phyloP scores from a whole-genome alignment of 768 basidiomycete species.

The Cyathus striatus region DNA sequence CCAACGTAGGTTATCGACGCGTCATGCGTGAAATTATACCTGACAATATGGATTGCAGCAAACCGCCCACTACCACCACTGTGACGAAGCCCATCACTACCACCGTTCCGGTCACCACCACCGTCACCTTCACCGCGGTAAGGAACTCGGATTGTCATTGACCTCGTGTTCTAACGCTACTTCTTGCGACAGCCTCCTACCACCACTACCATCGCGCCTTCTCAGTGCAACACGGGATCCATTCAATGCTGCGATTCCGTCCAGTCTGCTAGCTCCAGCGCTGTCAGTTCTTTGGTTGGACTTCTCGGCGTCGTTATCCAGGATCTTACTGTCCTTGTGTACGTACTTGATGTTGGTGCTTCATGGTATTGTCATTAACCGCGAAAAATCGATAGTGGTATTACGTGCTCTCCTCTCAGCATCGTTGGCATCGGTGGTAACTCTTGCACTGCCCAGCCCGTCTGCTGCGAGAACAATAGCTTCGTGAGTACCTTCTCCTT shows the following conservation, averaged over 20 bases:
- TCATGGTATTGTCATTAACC: background rate
- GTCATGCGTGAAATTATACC: background rate
- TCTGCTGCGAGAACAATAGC: conserved; percentile 31
- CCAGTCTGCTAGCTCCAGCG: conserved; percentile 10
- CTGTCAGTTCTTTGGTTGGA: conserved; percentile 15
- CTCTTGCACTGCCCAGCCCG: conserved; percentile 24
- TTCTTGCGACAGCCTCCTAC: conserved; percentile 8
- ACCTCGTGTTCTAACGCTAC: background rate
- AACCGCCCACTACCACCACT: too few species aligned
- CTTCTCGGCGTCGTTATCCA: conserved; percentile 24
- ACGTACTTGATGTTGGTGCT: conserved; percentile 9
- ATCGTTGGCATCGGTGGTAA: conserved; percentile 18
- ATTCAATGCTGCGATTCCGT: conserved; percentile 14
- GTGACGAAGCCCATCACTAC: too few species aligned
- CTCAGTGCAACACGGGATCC: conserved; percentile 24
- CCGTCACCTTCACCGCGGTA: conserved; percentile 12
- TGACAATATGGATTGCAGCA: background rate
- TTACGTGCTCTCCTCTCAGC: conserved; percentile 24
- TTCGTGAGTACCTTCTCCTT: conserved; percentile 21
- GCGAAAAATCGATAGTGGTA: conserved; percentile 17
- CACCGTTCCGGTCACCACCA: conserved; percentile 9
- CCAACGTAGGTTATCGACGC: background rate
- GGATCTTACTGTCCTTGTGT: conserved; percentile 19
- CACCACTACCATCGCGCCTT: conserved; percentile 12
- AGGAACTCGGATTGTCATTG: background rate